phyloP scores from a whole-genome alignment of 225 moss, liverwort and hornwort genomes.

The Straminergon stramineum region DNA sequence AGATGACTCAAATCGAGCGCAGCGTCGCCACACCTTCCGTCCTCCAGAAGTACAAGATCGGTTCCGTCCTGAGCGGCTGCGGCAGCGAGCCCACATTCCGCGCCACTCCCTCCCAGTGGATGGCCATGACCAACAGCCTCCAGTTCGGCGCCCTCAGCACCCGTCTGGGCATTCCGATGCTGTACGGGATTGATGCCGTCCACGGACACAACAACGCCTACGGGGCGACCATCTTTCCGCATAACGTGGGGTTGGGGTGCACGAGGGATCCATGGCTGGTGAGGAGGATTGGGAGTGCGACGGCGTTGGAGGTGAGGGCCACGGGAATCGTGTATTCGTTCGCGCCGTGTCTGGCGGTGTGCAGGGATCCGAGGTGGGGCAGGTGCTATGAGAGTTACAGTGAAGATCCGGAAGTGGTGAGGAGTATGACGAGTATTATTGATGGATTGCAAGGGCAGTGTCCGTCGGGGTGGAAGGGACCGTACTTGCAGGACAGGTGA shows the following conservation, averaged over 20 bases:
- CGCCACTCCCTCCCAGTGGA: conserved; percentile 31
- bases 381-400: conserved; percentile 91
- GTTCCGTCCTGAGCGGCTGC: conserved; percentile 59
- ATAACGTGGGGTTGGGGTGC: conserved; percentile 67
- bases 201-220: conserved; percentile 67
- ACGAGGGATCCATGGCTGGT: conserved; percentile 53
- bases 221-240: conserved; percentile 74
- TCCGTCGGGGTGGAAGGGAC: conserved; percentile 18
- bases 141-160: conserved; percentile 50
- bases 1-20: conserved; percentile 84
- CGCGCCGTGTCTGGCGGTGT: conserved; percentile 78
- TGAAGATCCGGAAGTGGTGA: conserved; percentile 61
- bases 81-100: conserved; percentile 40
- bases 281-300: conserved; percentile 55
- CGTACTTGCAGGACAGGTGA: conserved; percentile 42
- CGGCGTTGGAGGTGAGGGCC: conserved; percentile 69
- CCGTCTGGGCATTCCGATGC: conserved; percentile 47
- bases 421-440: conserved; percentile 54
- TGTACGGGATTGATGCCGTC: conserved; percentile 78
- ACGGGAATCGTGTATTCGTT: conserved; percentile 64
- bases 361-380: conserved; percentile 80
- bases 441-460: conserved; percentile 67
- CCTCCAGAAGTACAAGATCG: conserved; percentile 36
- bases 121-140: conserved; percentile 36
- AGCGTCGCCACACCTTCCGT: conserved; percentile 10